Base-by-base conservation (phyloP, 1,284 basidiomycete species). In the Ceratobasidium sp. region DNA sequence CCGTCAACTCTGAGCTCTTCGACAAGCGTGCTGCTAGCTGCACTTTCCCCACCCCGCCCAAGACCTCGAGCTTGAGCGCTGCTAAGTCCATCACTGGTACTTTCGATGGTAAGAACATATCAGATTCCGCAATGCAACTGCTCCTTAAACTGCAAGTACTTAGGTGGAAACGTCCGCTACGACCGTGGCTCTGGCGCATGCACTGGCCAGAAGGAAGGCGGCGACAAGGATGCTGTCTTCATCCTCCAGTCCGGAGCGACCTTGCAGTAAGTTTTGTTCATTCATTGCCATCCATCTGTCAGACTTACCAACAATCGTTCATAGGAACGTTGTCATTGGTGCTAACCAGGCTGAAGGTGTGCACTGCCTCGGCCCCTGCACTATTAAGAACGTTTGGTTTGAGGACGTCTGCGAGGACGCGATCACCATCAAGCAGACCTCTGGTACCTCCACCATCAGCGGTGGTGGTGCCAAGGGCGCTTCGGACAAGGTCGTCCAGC, bases 341-440 rank as follows among this genome's bases (percentile, higher is more conserved):
- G 78, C 81, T 28, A 80, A 83, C 76, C 83, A 83, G 70, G 78
- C 82, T 54, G 83, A 84, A 70, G 83, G 83, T 61, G 78, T 84
- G 64, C 83, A 84, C 75, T 84, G 83, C 75, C 78, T 83, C 57
- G 82, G 82, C 81, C 80, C 81, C 46, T 83, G 82, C 79, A 83
- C 44, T 11, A 80, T 50, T 73, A 79, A 82, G 69, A 81, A 83
- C 62, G 82, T 54, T 43, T 74, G 57, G 67, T 76, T 62, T 32
- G 57, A 73, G 57, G 74, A 71, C 66, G 72, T 73, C n/a, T 72
- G 62, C 30, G 72, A 75, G 59, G 75, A 76, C 57, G 75, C 75
- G 7, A 73, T 76, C 63, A 76, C 74, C 72, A 72, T 76, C 75
- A 74, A 72, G 35, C 73, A 74, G n/a, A 74, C 50, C 35, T 62